Evolutionary conservation across 345 rosid genomes (phyloP), one percentile per base, ranked within the genome.

Genomic region (Aquilaria sinensis): DNA sequence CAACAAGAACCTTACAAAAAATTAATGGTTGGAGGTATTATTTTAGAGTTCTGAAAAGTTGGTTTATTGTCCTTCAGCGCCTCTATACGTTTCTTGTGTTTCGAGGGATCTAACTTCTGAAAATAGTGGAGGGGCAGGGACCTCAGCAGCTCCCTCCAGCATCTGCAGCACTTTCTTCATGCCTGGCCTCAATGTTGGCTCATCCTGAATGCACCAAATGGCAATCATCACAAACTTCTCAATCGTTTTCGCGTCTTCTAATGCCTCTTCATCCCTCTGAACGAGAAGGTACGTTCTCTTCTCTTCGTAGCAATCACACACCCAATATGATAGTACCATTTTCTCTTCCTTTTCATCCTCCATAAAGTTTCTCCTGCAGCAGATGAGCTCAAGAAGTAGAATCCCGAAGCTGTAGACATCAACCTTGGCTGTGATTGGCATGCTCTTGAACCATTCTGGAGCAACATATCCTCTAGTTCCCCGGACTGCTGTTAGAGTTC

Each of bases 191-290:
- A 78, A 53, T 9, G 67, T 61, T 48, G 75, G 80, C 51, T 77
- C 88, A 61, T 78, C 83, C 57, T 76, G 88, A 53, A 85, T 80
- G 78, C 88, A 82, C 81, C 88, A 83, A 45, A 83, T 67, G 45
- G 77, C 83, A 33, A 74, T 77, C 78, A n/a, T 77, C 75, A 79
- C 83, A 37, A 62, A 74, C 33, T 67, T 75, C 70, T 72, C 66
- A 51, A 85, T 71, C 12, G 53, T 75, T 54, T 48, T 64, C 54
- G 69, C 53, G 31, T 81, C 88, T 0, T 58, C 48, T 14, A 68
- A 41, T 1, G 76, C 84, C 56, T 83, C 88, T 65, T 63, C 68
- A 12, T 86, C 81, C 2, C 60, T 66, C 56, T 60, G 68, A 3
- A 79, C 74, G 11, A 81, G 16, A 15, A 68, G 61, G 5, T 45